Conservation (phyloP, 1,139 yeast genomes). For the Pichia sp. region DNA sequence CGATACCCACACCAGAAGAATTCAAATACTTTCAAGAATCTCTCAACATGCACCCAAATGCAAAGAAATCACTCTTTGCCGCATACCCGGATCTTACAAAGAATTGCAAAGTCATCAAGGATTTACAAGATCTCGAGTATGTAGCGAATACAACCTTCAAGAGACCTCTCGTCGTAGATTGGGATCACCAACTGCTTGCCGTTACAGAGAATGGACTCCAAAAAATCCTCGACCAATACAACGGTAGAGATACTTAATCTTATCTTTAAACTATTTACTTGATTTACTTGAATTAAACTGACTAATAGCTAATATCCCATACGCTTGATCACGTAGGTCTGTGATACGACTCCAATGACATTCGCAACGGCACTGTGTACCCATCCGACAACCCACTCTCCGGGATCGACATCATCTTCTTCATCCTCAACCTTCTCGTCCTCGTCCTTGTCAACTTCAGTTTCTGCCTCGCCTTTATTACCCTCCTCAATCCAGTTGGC, state of each 20-base stretch:
- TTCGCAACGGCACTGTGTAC: conserved; percentile 73
- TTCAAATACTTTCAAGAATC: conserved; percentile 22
- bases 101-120: conserved; percentile 12
- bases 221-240: conserved; percentile 21
- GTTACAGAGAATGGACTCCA: conserved; percentile 34
- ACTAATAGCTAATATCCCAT: conserved; percentile 58
- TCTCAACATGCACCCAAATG: conserved; percentile 21
- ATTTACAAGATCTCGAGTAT: conserved; percentile 14
- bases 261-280: not conserved
- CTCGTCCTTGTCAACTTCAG: conserved; percentile 31
- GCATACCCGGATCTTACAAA: conserved; percentile 23
- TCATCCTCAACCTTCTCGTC: conserved; percentile 20
- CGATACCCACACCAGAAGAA: conserved; percentile 25
- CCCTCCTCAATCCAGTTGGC: conserved; percentile 64
- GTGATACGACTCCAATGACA: conserved; percentile 81
- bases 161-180: conserved; percentile 49
- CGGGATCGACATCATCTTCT: conserved; percentile 54
- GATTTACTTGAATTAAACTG: not conserved
- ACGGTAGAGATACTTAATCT: conserved; percentile 8
- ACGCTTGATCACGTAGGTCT: conserved; percentile 80
- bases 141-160: not conserved
- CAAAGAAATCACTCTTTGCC: conserved; percentile 21
- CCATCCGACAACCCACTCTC: conserved; percentile 97
- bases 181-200: conserved; percentile 47
- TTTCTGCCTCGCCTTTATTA: conserved; percentile 14